Conservation (phyloP, 192 early-diverging fungal species). For the Coemansia sp. region DNA sequence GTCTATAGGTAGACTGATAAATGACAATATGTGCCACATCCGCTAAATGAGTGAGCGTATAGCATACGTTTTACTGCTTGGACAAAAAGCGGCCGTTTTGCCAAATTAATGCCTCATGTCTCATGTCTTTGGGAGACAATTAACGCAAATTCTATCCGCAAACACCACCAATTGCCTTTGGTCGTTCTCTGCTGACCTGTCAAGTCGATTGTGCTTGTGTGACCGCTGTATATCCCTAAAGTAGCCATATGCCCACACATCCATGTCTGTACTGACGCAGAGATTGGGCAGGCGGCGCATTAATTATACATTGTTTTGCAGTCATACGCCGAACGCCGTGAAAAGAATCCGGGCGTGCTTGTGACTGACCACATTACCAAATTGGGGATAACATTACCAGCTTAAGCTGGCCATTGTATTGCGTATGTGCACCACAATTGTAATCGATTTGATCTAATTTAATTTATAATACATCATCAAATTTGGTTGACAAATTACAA, state of each 20-base stretch:
- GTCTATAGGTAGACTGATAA: neutral
- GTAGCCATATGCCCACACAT: neutral
- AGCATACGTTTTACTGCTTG: neutral
- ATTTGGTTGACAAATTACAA: too few species aligned
- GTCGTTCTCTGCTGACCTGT: neutral
- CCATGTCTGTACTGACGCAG: neutral
- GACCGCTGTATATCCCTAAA: neutral
- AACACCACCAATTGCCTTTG: neutral
- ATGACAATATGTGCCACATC: neutral
- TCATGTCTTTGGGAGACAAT: neutral
- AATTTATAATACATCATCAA: too few species aligned
- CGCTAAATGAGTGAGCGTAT: neutral
- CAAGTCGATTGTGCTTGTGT: neutral
- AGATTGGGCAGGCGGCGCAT: constrained; percentile 8
- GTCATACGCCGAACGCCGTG: neutral
- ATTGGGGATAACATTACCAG: neutral
- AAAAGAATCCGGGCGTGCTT: neutral
- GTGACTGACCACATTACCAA: constrained; percentile 4
- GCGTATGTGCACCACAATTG: neutral
- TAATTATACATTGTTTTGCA: constrained; percentile 16
- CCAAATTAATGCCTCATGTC: neutral
- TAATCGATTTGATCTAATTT: neutral
- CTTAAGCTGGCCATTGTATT: neutral
- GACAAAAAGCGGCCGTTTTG: neutral
- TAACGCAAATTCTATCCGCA: neutral